These are phyloP conservation scores for Kodamaea plutei DNA, from an alignment of 1,139 yeast species.

Conservation along the genomic window DNA sequence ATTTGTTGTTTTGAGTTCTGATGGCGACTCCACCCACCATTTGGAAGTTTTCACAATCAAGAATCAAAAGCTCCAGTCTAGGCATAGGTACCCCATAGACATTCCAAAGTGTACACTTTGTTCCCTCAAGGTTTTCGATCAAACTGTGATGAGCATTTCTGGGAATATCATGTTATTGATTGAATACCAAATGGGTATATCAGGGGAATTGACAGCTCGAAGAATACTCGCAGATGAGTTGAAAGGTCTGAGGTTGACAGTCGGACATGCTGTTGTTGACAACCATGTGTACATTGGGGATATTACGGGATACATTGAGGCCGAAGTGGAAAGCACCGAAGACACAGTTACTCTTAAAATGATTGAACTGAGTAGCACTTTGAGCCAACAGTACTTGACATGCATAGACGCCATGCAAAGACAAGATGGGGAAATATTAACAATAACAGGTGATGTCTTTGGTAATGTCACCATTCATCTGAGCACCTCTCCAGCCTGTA, in stretches of 20 bases:
- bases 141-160: not conserved
- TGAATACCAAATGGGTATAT: not conserved
- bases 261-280: slow-evolving; percentile 4
- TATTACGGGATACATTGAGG: slow-evolving; percentile 5
- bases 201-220: not conserved
- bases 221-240: not conserved
- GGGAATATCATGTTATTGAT: not conserved
- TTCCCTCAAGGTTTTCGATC: not conserved
- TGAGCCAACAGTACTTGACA: slow-evolving; percentile 6
- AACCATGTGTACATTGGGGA: slow-evolving; percentile 5
- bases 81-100: too few relatives aligned
- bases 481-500: not conserved
- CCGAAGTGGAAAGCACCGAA: slow-evolving; percentile 1
- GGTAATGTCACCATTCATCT: slow-evolving; percentile 24
- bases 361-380: not conserved
- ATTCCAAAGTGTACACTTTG: too few relatives aligned
- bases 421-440: not conserved
- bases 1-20: too few relatives aligned
- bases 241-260: not conserved
- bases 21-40: too few relatives aligned
- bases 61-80: too few relatives aligned
- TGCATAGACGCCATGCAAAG: slow-evolving; percentile 4
- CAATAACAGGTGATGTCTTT: slow-evolving; percentile 26
- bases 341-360: slow-evolving; percentile 1
- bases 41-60: too few relatives aligned